Evolutionary conservation across 2,329 filamentous ascomycete genomes (phyloP), one percentile per base, ranked within the genome.

Genomic region (Ceratocystis alfenasii): DNA sequence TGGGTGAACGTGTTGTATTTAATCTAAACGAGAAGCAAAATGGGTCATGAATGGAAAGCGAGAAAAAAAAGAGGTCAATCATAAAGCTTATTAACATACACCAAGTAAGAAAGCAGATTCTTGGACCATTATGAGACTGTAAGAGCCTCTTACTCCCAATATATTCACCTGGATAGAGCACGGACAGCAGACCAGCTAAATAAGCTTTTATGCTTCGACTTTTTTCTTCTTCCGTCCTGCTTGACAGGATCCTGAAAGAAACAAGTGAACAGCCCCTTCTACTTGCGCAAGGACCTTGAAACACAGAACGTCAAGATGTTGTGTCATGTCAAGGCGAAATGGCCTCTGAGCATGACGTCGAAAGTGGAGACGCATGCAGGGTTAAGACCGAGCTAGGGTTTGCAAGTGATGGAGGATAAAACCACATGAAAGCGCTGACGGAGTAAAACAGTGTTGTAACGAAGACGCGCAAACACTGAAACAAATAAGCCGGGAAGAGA

Each of bases 391-490:
- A 25, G 4, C n/a, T 59, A 59, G 55, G 60, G 60, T 44, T 62
- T 59, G 55, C 17, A 15, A 7, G 45, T n/a, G 25, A 53, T 33
- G 45, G 22, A 33, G 28, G 25, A 41, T 41, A 15, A 33, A 17
- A 61, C 30, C 46, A 50, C 41, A n/a, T 30, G 36, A 65, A 28
- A 60, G 36, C 30, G 65, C 67, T 66, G 68, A 67, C 64, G 62
- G 55, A 53, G 46, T 64, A 57, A 67, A 45, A 45, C 15, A 36
- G 25, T n/a, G 53, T 53, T 44, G 45, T 36, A 62, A 45, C 59
- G 17, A 62, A 55, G 50, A 30, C 15, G 30, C 46, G 55, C 55
- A n/a, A n/a, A 20, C 30, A 15, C 30, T 59, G 55, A 59, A 59
- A 59, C 55, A 59, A 30, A 33, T 59, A 17, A n/a, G 5, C 17